Base-by-base conservation (phyloP, 2,329 filamentous ascomycete species). In the Lachnellula occidentalis region DNA sequence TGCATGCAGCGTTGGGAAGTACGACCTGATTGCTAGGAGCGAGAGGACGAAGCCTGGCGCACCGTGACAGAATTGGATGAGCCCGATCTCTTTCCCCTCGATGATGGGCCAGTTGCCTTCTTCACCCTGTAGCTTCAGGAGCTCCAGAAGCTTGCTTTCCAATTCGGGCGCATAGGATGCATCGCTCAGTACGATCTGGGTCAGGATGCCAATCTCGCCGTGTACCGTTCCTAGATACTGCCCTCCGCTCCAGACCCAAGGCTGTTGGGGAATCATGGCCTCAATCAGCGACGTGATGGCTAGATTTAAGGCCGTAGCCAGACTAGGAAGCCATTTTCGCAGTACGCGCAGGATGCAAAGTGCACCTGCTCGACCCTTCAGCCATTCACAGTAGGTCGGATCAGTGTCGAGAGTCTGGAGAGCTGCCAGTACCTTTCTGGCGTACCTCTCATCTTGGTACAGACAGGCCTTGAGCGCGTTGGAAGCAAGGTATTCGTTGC, bases 51-150 rank as follows among this genome's bases (percentile, higher is more conserved):
- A 78, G 0, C 85, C 85, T 2, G 85, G 80, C 0, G 81, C 82
- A 2, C 85, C 85, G 62, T 87, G 85, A 63, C 83, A 88, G 69
- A 85, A 83, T 64, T 87, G 83, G 6, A 87, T 77, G 6, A 83
- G 71, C 42, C 74, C 61, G 12, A 58, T 70, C 57, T 75, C 72
- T 46, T 72, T 74, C 27, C 77, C 72, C 50, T 74, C 67, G 57
- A 75, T 50, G 50, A 65, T 36, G 0, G 82, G 81, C 71, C 85
- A 88, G 65, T 87, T 87, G 4, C 85, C 84, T 56, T 77, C 79
- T 4, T 77, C 72, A 50, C 74, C 76, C 64, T 90, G 86, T 58
- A 80, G 73, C 36, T 76, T 76, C 3, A 90, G 72, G 11, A 89
- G 65, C 9, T 74, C 73, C 1, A 74, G 73, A 4, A 89, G 66